Evolutionary conservation across 208 protist species (phyloP), one percentile per base, ranked within the genome.

Genomic region (Acanthamoeba sp.): DNA sequence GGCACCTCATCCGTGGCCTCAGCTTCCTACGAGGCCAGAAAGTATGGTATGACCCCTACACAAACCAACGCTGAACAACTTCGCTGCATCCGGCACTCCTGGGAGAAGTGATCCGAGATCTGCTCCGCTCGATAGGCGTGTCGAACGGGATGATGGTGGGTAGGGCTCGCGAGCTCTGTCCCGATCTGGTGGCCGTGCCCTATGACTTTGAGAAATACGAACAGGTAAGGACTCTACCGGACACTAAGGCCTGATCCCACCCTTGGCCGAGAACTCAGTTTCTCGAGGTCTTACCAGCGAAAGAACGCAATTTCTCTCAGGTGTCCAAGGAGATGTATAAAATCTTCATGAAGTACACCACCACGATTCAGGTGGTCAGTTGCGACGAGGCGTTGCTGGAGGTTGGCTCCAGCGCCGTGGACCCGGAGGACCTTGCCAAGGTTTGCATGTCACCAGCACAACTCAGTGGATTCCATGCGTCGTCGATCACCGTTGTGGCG

Each of bases 181-280:
- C 93, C 14, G 32, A 91, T 20, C 71, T 97, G 22, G 42, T 95
- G 38, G 69, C 94, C 24, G 42, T 97, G 38, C 96, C 96, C 10
- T 97, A 97, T 88, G 93, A 97, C 22, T 97, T 96, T 90, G 87
- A 90, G 24, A 73, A 84, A 24, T 96, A 96, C 93, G 66, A 96
- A 62, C 36, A 71, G 32, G 91, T 69, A 50, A 6, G 45, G 1
- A 50, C 45, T 14, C 45, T 20, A 14, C 45, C 18, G 42, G 10
- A 10, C n/a, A n/a, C 42, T 48, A 10, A 48, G 42, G 42, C 45
- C 45, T 50, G 45, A 20, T 50, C 18, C n/a, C n/a, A n/a, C n/a
- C n/a, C n/a, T n/a, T n/a, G n/a, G n/a, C n/a, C n/a, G n/a, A n/a
- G n/a, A n/a, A n/a, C n/a, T n/a, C n/a, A n/a, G n/a, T n/a, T n/a